Evolutionary conservation across 257 asterid species (phyloP).

Genomic region (Solanum piurae): DNA sequence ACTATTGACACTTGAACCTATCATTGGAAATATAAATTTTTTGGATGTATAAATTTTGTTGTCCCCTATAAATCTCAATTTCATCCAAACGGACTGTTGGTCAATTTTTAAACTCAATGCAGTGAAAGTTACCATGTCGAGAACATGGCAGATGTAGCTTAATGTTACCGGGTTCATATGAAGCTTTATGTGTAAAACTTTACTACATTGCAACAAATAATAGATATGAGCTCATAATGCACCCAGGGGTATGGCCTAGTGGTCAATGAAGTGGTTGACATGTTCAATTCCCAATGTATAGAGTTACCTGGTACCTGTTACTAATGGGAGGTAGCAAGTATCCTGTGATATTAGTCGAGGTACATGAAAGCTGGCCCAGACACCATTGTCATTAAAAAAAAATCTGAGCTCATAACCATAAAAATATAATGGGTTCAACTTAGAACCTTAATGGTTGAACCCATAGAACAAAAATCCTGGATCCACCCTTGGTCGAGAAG

Average conservation of each 20-base stretch:
- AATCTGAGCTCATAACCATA: neutral
- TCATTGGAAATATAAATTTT: no score
- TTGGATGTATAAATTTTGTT: no score
- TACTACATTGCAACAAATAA: neutral
- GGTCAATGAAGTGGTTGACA: neutral
- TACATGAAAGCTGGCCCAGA: fast-evolving
- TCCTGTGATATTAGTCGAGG: neutral
- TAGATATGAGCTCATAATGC: neutral
- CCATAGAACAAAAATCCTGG: neutral
- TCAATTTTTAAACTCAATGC: no score
- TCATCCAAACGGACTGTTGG: no score
- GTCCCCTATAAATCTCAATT: no score
- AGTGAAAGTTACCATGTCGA: no score
- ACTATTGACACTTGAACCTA: no score
- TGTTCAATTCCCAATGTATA: fast-evolving
- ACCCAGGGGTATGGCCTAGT: neutral
- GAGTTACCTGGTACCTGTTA: no score
- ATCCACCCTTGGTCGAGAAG: neutral
- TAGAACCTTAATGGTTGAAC: neutral
- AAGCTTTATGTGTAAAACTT: neutral
- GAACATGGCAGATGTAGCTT: neutral
- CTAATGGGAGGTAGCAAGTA: fast-evolving
- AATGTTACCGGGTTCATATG: neutral
- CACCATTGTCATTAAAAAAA: no score
- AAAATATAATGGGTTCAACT: neutral